phyloP scores from a whole-genome alignment of 2,329 filamentous ascomycete species.

The Aspergillus thermomutatus region DNA sequence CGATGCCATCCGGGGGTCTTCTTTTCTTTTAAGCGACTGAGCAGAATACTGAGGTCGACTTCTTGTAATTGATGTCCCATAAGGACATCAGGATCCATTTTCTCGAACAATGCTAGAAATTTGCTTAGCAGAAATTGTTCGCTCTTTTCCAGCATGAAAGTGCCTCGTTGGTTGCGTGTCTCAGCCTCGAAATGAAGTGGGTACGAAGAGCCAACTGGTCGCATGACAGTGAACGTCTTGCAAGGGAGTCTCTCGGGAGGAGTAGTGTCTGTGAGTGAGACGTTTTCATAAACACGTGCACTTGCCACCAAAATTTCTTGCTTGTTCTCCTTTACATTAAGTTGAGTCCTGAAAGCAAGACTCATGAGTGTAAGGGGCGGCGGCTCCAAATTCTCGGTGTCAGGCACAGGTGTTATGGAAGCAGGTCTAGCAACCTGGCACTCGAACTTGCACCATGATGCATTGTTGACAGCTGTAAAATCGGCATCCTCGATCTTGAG shows the following conservation, averaged over 20 bases:
- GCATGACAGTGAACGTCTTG: constrained; percentile 86
- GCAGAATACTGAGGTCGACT: constrained; percentile 86
- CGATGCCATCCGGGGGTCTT: constrained; percentile 94
- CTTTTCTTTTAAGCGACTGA: constrained; percentile 82
- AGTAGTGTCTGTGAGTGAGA: constrained; percentile 82
- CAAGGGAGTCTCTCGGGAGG: constrained; percentile 84
- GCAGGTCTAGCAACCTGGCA: constrained; percentile 76
- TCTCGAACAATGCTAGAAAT: constrained; percentile 83
- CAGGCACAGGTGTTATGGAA: constrained; percentile 67
- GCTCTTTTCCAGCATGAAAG: constrained; percentile 75
- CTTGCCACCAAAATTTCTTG: constrained; percentile 92
- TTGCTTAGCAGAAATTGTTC: constrained; percentile 83
- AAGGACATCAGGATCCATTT: constrained; percentile 87
- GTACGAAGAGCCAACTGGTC: constrained; percentile 72
- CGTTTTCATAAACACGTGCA: constrained; percentile 86
- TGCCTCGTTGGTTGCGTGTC: constrained; percentile 69
- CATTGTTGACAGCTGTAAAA: constrained; percentile 80
- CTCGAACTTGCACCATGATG: constrained; percentile 96
- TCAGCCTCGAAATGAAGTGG: constrained; percentile 83
- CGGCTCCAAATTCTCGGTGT: constrained; percentile 75
- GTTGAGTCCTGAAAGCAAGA: constrained; percentile 78
- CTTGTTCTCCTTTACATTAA: constrained; percentile 91
- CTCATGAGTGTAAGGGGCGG: constrained; percentile 97
- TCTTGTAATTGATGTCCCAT: constrained; percentile 96
- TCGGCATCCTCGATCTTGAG: constrained; percentile 83